phyloP scores from a whole-genome alignment of 192 early-diverging fungal species.

The Geranomyces variabilis region DNA sequence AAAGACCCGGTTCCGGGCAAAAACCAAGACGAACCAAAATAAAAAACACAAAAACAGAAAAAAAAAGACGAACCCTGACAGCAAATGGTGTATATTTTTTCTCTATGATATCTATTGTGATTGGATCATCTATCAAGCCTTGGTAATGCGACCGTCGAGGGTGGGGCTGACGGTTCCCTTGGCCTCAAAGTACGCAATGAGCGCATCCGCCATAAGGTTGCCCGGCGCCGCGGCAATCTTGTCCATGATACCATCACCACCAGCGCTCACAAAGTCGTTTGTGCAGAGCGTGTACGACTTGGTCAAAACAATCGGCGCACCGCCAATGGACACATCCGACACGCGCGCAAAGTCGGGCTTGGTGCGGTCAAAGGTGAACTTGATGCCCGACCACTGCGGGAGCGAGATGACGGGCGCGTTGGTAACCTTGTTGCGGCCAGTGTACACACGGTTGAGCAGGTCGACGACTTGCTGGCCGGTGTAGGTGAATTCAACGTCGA shows the following conservation, averaged over 20 bases:
- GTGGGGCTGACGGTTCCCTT: not conserved
- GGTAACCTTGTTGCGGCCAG: slow-evolving; percentile 31
- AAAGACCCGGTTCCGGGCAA: too few relatives aligned
- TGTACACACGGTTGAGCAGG: slow-evolving; percentile 53
- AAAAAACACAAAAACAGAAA: too few relatives aligned
- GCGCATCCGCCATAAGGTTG: slow-evolving; percentile 34
- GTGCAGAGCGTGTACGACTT: slow-evolving; percentile 55
- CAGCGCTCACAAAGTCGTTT: slow-evolving; percentile 61
- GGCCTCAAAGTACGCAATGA: slow-evolving; percentile 8
- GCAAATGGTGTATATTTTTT: too few relatives aligned
- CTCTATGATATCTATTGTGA: too few relatives aligned
- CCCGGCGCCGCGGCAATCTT: slow-evolving; percentile 5
- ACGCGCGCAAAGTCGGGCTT: slow-evolving; percentile 25
- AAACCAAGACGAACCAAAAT: too few relatives aligned
- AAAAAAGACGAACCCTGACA: too few relatives aligned
- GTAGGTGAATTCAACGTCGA: slow-evolving; percentile 49
- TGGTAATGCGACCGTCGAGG: slow-evolving; percentile 2
- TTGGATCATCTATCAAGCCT: too few relatives aligned
- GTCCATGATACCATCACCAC: slow-evolving; percentile 65
- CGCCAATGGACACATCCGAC: slow-evolving; percentile 27
- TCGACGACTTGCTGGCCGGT: slow-evolving; percentile 57
- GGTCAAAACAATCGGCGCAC: slow-evolving; percentile 45
- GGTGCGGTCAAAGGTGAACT: slow-evolving; percentile 25
- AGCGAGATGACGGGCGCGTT: slow-evolving; percentile 48
- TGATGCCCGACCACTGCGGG: slow-evolving; percentile 65